Evolutionary conservation across 345 rosid genomes (phyloP).

Genomic region (Draba incana): DNA sequence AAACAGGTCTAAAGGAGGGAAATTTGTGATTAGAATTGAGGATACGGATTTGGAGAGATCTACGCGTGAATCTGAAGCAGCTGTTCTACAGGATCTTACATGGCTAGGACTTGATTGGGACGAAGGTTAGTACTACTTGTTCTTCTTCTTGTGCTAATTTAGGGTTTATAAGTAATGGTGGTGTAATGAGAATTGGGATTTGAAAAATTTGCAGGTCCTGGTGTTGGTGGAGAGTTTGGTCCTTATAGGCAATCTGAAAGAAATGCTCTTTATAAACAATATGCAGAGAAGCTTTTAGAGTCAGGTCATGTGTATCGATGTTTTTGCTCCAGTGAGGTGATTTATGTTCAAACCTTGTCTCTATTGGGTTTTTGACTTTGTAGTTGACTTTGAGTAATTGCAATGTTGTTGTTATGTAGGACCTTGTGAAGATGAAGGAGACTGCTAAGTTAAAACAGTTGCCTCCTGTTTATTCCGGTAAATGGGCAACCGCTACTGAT

Average conservation of each 20-base stretch:
- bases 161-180: neutral
- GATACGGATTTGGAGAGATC: slow-evolving; percentile 97
- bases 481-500: slow-evolving; percentile 80
- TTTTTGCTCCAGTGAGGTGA: slow-evolving; percentile 87
- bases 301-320: slow-evolving; percentile 92
- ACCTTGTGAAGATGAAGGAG: slow-evolving; percentile 93
- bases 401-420: slow-evolving; percentile 47
- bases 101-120: slow-evolving; percentile 98
- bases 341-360: neutral
- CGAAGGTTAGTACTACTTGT: slow-evolving; percentile 60
- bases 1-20: slow-evolving; percentile 85
- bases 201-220: slow-evolving; percentile 61
- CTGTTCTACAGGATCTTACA: slow-evolving; percentile 81
- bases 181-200: slow-evolving; percentile 5
- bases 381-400: slow-evolving; percentile 7
- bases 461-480: slow-evolving; percentile 87
- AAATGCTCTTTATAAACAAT: slow-evolving; percentile 73
- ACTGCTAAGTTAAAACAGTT: slow-evolving; percentile 66
- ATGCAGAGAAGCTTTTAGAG: slow-evolving; percentile 76
- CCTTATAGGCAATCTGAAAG: slow-evolving; percentile 94
- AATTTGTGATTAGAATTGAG: slow-evolving; percentile 85
- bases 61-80: slow-evolving; percentile 86
- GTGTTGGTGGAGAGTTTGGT: slow-evolving; percentile 78
- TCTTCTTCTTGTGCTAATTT: neutral
- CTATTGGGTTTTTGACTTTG: neutral